Evolutionary conservation across 2,329 filamentous ascomycete genomes (phyloP).

Genomic region (Colletotrichum sp.): DNA sequence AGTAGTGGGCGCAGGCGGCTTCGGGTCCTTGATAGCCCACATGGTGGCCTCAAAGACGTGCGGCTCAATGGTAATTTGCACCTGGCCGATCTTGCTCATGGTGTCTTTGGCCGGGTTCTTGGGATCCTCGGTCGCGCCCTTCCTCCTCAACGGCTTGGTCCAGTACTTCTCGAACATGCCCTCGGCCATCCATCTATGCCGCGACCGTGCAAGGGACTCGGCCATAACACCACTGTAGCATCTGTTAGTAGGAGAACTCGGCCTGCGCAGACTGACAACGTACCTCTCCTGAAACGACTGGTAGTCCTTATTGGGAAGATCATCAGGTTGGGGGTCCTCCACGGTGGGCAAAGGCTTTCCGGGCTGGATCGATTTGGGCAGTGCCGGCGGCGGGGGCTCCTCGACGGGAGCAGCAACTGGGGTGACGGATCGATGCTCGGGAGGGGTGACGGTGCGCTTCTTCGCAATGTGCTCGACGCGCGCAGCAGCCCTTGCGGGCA

Average conservation of each 20-base stretch:
- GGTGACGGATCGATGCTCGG: slow-evolving; percentile 54
- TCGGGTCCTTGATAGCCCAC: slow-evolving; percentile 72
- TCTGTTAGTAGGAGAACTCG: background rate
- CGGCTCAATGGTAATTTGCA: slow-evolving; percentile 79
- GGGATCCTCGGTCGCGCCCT: slow-evolving; percentile 67
- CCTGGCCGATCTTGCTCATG: slow-evolving; percentile 75
- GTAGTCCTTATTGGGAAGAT: slow-evolving; percentile 69
- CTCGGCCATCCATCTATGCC: slow-evolving; percentile 73
- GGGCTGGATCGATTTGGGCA: slow-evolving; percentile 68
- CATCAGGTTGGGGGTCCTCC: slow-evolving; percentile 67
- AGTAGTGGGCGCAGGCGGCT: slow-evolving; percentile 38
- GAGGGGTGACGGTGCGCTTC: slow-evolving; percentile 62
- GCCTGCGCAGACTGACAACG: background rate
- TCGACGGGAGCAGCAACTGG: slow-evolving; percentile 45
- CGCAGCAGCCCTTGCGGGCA: slow-evolving; percentile 66
- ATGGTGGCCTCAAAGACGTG: slow-evolving; percentile 80
- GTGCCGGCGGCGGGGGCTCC: slow-evolving; percentile 39
- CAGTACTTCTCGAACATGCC: slow-evolving; percentile 80
- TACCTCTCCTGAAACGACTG: slow-evolving; percentile 78
- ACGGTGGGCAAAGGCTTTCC: slow-evolving; percentile 76
- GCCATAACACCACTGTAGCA: slow-evolving; percentile 70
- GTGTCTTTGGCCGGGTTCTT: slow-evolving; percentile 73
- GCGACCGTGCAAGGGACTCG: slow-evolving; percentile 76
- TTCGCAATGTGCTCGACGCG: slow-evolving; percentile 65
- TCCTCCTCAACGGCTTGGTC: slow-evolving; percentile 74